phyloP scores from a whole-genome alignment of 1,139 yeast genomes.

The Geotrichum phurueaensis region DNA sequence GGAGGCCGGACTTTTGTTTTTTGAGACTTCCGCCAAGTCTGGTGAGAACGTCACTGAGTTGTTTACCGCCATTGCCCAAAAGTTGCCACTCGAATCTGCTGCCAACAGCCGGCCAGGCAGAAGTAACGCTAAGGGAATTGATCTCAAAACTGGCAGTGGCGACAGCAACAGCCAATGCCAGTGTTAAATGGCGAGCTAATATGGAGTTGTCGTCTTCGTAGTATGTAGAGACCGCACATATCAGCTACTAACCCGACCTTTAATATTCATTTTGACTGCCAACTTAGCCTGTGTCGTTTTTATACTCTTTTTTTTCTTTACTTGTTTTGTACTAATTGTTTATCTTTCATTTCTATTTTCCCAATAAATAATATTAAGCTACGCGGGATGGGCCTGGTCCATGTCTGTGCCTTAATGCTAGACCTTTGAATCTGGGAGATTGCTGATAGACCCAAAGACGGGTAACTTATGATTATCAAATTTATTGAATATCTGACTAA shows the following conservation, averaged over 20 bases:
- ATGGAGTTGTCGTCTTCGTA: neutral
- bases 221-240: neutral
- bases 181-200: neutral
- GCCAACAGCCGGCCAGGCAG: conserved; percentile 28
- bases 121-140: conserved; percentile 30
- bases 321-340: neutral
- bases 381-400: too few species aligned
- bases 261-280: neutral
- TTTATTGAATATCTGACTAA: too few species aligned
- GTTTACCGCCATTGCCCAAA: conserved; percentile 68
- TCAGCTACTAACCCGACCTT: neutral
- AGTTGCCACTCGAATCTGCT: conserved; percentile 36
- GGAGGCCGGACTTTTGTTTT: conserved; percentile 74
- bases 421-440: too few species aligned
- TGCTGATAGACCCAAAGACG: too few species aligned
- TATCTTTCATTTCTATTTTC: neutral
- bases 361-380: neutral
- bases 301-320: neutral
- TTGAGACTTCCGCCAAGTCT: conserved; percentile 92
- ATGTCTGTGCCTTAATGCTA: too few species aligned
- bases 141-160: conserved; percentile 6
- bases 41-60: conserved; percentile 76
- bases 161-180: conserved; percentile 7
- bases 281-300: neutral
- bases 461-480: too few species aligned